Base-by-base conservation (phyloP, 305 asterid species). In the Fraxinus dipetala region DNA sequence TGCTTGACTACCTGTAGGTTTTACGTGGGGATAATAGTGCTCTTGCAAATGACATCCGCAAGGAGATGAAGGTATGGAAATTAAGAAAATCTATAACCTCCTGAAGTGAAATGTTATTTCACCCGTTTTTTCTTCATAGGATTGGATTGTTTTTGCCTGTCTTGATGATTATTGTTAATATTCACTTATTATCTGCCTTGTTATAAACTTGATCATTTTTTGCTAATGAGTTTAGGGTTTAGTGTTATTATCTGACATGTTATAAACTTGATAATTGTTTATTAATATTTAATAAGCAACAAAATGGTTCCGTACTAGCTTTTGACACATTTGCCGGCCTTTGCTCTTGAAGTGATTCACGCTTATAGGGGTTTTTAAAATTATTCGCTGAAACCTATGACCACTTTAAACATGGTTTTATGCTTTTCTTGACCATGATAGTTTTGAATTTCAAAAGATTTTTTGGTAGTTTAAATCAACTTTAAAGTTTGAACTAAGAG, bases 1-100 rank as follows among this genome's bases (percentile, higher is more conserved):
- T 81, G 43, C 67, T 85, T 51, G 48, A 26, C 80, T 78, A 81
- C 80, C 75, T 87, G 65, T 83, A 95, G 99, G 98, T 94, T 83
- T 89, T 96, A 79, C 96, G 92, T 85, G 99, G 98, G 80, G 99
- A 94, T 91, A 96, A 96, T 86, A 94, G 98, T 88, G 87, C 91
- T 81, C 97, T 94, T 88, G 99, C 99, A 43, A 94, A 92, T 85
- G 99, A 94, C 91, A 96, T 96, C 85, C 95, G 97, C 87, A 94
- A 93, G 86, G 99, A 96, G 90, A 96, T 94, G 95, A 96, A 94
- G 97, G 98, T 94, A 86, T 32, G 26, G 78, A 26, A 61, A 20
- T 61, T 63, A 30, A 73, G 79, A 51, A 79, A 31, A 26, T 76
- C 5, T 78, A 9, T 54, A n/a, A 70, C 31, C 72, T 56, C 65